Percentiles rank a stretch among this genome's conserved stretches.
Evolutionary conservation across 768 basidiomycete species (phyloP).

Genomic region (Boletus rubroflammeus): DNA sequence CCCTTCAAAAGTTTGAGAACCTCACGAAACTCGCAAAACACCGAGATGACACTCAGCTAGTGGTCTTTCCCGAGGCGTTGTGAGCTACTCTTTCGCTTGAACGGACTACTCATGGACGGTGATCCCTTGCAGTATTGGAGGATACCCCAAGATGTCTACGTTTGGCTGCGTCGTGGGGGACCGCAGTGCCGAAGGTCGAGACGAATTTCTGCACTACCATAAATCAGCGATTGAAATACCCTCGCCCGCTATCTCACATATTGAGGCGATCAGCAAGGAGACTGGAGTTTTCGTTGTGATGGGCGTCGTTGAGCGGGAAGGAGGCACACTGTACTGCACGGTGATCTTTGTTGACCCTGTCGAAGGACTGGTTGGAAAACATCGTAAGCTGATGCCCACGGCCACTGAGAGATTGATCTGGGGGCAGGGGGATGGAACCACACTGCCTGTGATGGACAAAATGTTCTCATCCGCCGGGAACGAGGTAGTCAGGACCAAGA

Average conservation of each 20-base stretch:
- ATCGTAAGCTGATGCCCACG: constrained; percentile 64
- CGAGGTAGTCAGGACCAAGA: constrained; percentile 37
- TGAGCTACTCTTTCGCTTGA: constrained; percentile 25
- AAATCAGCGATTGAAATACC: constrained; percentile 55
- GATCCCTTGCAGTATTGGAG: constrained; percentile 42
- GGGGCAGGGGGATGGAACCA: constrained; percentile 56
- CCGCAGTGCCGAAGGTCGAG: constrained; percentile 47
- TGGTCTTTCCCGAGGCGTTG: constrained; percentile 60
- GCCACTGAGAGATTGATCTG: constrained; percentile 58
- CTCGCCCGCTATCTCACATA: constrained; percentile 42
- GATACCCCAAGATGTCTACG: constrained; percentile 56
- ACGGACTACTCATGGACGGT: not conserved
- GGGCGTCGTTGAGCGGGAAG: constrained; percentile 56
- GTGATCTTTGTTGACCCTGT: constrained; percentile 52
- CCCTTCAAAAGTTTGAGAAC: constrained; percentile 47
- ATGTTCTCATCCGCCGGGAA: constrained; percentile 31
- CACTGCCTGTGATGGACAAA: constrained; percentile 46
- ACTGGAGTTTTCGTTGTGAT: constrained; percentile 53
- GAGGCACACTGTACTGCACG: constrained; percentile 61
- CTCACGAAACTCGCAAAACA: constrained; percentile 44
- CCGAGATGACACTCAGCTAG: constrained; percentile 45
- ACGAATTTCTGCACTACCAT: constrained; percentile 56
- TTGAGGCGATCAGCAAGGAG: constrained; percentile 48
- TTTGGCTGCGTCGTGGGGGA: constrained; percentile 45
- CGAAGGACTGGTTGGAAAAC: constrained; percentile 54